A percentile compares a stretch with the other conserved stretches of the same genome.
These are phyloP conservation scores for Vicia faba DNA, from an alignment of 306 rosid genomes.

Conservation along the genomic window DNA sequence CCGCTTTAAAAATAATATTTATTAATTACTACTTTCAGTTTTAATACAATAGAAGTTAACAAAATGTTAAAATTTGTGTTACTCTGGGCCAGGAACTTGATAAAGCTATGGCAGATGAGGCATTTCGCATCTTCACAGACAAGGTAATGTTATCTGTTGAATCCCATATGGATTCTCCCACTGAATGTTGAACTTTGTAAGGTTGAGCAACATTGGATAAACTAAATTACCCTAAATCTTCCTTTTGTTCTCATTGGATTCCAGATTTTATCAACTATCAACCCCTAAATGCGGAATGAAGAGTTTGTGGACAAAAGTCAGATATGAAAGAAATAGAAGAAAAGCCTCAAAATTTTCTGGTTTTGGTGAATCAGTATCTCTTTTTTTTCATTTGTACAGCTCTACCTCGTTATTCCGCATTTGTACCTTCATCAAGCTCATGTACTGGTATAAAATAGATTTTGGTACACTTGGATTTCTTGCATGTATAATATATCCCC, in stretches of 20 bases:
- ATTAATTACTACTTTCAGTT: slow-evolving; percentile 25
- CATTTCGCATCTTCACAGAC: slow-evolving; percentile 56
- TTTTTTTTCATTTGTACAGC: slow-evolving; percentile 33
- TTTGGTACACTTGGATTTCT: slow-evolving; percentile 8
- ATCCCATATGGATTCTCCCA: slow-evolving; percentile 4
- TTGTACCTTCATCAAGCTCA: slow-evolving; percentile 1
- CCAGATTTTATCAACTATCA: slow-evolving; percentile 66
- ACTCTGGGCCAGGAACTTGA: slow-evolving; percentile 66
- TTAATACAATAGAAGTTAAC: slow-evolving; percentile 11
- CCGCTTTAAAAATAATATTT: background rate
- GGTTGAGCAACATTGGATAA: slow-evolving; percentile 29
- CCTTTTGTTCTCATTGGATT: slow-evolving; percentile 24
- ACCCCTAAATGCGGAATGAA: slow-evolving; percentile 39
- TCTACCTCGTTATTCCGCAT: slow-evolving; percentile 2
- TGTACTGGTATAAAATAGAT: slow-evolving; percentile 12
- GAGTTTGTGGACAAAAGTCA: slow-evolving; percentile 15
- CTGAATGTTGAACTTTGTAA: slow-evolving; percentile 9
- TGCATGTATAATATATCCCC: slow-evolving; percentile 18
- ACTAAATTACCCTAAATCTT: slow-evolving; percentile 5
- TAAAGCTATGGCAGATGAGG: slow-evolving; percentile 71
- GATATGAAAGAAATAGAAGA: slow-evolving; percentile 23
- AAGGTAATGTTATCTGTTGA: slow-evolving; percentile 55
- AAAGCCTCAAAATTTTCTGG: slow-evolving; percentile 20
- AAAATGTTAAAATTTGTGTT: slow-evolving; percentile 29
- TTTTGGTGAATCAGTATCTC: slow-evolving; percentile 13